phyloP scores from a whole-genome alignment of 495 filamentous ascomycete genomes.

The Aspergillus nidulans region DNA sequence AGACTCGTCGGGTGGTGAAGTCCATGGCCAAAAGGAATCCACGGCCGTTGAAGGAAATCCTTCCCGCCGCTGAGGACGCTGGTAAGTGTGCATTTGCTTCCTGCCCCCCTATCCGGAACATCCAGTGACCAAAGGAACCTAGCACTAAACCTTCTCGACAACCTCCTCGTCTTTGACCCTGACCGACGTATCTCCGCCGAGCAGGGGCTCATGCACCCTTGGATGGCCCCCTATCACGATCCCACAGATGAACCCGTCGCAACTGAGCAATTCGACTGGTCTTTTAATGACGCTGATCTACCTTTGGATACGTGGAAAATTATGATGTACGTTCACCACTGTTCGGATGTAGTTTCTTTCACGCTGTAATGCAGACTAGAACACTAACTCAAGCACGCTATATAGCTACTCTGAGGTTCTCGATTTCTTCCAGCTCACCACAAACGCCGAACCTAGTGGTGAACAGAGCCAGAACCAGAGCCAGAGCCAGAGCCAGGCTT shows the following conservation, averaged over 20 bases:
- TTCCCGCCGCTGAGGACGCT: slow-evolving; percentile 82
- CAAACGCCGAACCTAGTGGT: neutral
- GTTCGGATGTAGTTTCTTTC: neutral
- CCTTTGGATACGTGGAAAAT: slow-evolving; percentile 99
- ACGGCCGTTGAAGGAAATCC: slow-evolving; percentile 79
- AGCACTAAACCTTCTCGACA: slow-evolving; percentile 15
- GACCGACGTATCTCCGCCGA: slow-evolving; percentile 82
- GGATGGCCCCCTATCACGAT: slow-evolving; percentile 94
- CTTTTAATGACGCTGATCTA: slow-evolving; percentile 94
- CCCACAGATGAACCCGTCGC: slow-evolving; percentile 92
- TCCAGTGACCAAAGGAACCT: neutral
- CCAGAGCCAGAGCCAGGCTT: neutral
- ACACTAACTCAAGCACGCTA: slow-evolving; percentile 8
- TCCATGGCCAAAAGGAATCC: slow-evolving; percentile 87
- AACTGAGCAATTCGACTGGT: slow-evolving; percentile 98
- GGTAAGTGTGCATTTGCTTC: slow-evolving; percentile 47
- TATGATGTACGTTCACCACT: slow-evolving; percentile 80
- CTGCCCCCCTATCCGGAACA: neutral
- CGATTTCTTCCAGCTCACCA: slow-evolving; percentile 87
- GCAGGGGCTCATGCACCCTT: slow-evolving; percentile 80
- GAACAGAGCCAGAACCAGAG: neutral
- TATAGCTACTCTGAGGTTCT: slow-evolving; percentile 97
- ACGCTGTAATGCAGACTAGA: neutral
- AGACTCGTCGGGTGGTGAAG: slow-evolving; percentile 95
- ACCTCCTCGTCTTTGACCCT: slow-evolving; percentile 97